These are phyloP conservation scores for Aspergillus phoenicis DNA, from an alignment of 2,329 filamentous ascomycete species.

Conservation along the genomic window DNA sequence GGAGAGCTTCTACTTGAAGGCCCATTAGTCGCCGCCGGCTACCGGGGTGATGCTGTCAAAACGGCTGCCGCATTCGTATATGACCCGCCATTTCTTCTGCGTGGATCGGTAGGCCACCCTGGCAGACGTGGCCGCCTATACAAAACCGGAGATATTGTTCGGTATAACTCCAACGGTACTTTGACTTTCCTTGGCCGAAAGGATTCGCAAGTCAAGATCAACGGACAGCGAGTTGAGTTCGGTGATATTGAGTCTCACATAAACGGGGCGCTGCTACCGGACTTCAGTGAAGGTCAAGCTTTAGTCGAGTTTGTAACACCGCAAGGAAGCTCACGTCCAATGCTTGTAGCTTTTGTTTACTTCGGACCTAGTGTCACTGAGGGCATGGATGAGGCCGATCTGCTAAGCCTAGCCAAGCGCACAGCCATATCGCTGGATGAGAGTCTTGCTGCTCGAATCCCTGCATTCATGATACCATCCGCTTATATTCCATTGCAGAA, in stretches of 20 bases:
- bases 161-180: constrained; percentile 24
- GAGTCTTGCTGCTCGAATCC: not conserved
- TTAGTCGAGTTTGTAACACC: not conserved
- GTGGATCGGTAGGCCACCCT: not conserved
- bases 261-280: not conserved
- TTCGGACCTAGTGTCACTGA: not conserved
- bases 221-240: constrained; percentile 63
- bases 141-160: constrained; percentile 31
- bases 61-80: constrained; percentile 5
- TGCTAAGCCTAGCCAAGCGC: not conserved
- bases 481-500: not conserved
- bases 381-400: not conserved
- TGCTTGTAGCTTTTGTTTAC: not conserved
- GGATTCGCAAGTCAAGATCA: constrained; percentile 64
- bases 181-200: constrained; percentile 36
- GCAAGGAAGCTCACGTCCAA: not conserved
- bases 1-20: not conserved
- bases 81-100: not conserved
- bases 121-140: constrained; percentile 19
- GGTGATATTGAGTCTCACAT: constrained; percentile 42
- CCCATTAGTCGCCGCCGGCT: not conserved
- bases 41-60: not conserved
- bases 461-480: constrained; percentile 8
- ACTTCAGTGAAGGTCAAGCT: constrained; percentile 28
- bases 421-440: not conserved